phyloP scores from a whole-genome alignment of 345 rosid genomes.

The Anacardium occidentale region DNA sequence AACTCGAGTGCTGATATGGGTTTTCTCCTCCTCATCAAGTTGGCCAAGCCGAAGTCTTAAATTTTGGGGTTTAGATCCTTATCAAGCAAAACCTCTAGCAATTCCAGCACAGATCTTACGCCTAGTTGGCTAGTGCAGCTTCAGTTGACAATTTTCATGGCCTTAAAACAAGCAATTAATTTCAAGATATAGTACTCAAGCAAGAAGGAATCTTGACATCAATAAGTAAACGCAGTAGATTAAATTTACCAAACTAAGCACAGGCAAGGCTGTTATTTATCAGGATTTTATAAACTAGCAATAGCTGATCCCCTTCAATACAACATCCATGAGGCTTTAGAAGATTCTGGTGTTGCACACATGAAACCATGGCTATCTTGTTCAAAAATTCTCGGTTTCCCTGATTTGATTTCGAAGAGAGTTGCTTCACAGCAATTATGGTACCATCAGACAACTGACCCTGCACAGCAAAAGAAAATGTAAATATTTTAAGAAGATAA shows the following conservation, averaged over 20 bases:
- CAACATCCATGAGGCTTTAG: constrained; percentile 42
- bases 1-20: constrained; percentile 64
- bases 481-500: too few species aligned
- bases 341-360: constrained; percentile 44
- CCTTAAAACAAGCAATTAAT: constrained; percentile 3
- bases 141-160: background rate
- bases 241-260: constrained; percentile 34
- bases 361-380: too few species aligned
- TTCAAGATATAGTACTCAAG: background rate
- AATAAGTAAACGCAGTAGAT: background rate
- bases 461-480: background rate
- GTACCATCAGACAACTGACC: too few species aligned
- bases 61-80: constrained; percentile 48
- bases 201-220: background rate
- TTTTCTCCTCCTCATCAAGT: constrained; percentile 63
- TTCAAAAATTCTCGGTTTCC: too few species aligned
- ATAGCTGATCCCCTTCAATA: constrained; percentile 35
- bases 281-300: constrained; percentile 42
- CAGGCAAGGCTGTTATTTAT: constrained; percentile 41
- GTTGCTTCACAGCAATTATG: too few species aligned
- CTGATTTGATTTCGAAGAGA: too few species aligned
- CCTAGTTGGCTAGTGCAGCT: constrained; percentile 22
- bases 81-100: constrained; percentile 37
- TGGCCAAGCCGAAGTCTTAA: constrained; percentile 60
- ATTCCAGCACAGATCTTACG: constrained; percentile 26